Evolutionary conservation across 306 rosid species (phyloP), one percentile per base, ranked within the genome.

Genomic region (Vicia sativa): DNA sequence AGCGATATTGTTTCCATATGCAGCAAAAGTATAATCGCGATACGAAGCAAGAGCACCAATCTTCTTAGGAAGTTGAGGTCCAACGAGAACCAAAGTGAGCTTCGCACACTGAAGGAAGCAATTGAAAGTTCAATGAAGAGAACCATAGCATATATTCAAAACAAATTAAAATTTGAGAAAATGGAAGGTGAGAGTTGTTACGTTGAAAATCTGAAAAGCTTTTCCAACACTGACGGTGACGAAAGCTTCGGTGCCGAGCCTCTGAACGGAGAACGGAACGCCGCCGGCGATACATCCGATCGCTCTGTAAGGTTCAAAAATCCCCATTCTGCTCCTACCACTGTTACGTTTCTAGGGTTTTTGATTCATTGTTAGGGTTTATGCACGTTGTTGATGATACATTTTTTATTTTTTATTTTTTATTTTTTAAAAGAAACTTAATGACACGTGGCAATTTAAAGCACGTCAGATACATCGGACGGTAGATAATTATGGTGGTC

Each of bases 161-260:
- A 13, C 37, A 19, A n/a, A 69, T 19, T 13, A 11, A 15, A 10
- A 14, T n/a, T n/a, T n/a, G n/a, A 62, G 42, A 16, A 37, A 1
- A 38, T 26, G 4, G 1, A 14, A 10, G 53, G 13, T 18, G 38
- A 34, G 38, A 6, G 38, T 34, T 7, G 9, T 62, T 87, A 92
- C 98, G 23, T 93, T 86, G 68, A 85, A 93, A 71, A 93, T 80
- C 63, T 93, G 98, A 80, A 93, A 93, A 28, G 98, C 90, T 53
- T 90, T 90, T 53, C 97, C 98, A 3, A 88, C 93, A 62, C 85
- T 81, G 76, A 90, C 90, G 3, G 96, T 85, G 77, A 90, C 86
- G 74, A 93, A 93, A 73, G 95, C 87, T 81, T 93, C 97, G 41
- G 90, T 90, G 67, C 97, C 97, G 10, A 90, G 84, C 48, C 97